Conservation (phyloP, 2,329 filamentous ascomycete species). For the Penicillium sp. region DNA sequence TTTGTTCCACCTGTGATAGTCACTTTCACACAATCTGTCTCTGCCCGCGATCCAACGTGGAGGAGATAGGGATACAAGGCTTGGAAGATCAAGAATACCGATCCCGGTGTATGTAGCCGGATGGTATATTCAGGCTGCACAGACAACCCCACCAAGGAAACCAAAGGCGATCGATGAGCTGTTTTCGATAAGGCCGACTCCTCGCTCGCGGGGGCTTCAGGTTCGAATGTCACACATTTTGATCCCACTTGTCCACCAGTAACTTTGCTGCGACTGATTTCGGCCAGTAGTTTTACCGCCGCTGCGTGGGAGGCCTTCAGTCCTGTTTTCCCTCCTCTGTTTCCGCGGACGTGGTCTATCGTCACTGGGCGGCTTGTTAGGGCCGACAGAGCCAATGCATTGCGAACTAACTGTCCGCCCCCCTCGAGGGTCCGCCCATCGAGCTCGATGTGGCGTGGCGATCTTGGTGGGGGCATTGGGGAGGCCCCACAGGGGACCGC, state of each 20-base stretch:
- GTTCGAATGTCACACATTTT: slow-evolving; percentile 35
- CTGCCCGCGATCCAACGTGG: slow-evolving; percentile 36
- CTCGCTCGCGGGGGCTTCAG: slow-evolving; percentile 10
- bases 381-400: slow-evolving; percentile 57
- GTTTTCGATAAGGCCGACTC: not conserved
- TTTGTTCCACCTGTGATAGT: slow-evolving; percentile 61
- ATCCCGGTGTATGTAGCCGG: slow-evolving; percentile 52
- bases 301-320: slow-evolving; percentile 60
- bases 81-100: slow-evolving; percentile 58
- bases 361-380: slow-evolving; percentile 52
- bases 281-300: slow-evolving; percentile 54
- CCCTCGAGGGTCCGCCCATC: slow-evolving; percentile 62
- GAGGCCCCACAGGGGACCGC: slow-evolving; percentile 1
- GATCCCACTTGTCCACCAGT: slow-evolving; percentile 39
- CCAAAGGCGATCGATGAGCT: slow-evolving; percentile 5
- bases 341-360: slow-evolving; percentile 57
- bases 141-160: slow-evolving; percentile 7
- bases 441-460: slow-evolving; percentile 37
- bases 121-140: slow-evolving; percentile 41
- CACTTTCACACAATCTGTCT: slow-evolving; percentile 34
- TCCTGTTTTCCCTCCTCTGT: slow-evolving; percentile 51
- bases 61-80: slow-evolving; percentile 61
- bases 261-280: slow-evolving; percentile 49
- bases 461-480: slow-evolving; percentile 1
- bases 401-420: slow-evolving; percentile 62